Base-by-base conservation (phyloP, 164 flowering plant genomes). In the Aristolochia californica region DNA sequence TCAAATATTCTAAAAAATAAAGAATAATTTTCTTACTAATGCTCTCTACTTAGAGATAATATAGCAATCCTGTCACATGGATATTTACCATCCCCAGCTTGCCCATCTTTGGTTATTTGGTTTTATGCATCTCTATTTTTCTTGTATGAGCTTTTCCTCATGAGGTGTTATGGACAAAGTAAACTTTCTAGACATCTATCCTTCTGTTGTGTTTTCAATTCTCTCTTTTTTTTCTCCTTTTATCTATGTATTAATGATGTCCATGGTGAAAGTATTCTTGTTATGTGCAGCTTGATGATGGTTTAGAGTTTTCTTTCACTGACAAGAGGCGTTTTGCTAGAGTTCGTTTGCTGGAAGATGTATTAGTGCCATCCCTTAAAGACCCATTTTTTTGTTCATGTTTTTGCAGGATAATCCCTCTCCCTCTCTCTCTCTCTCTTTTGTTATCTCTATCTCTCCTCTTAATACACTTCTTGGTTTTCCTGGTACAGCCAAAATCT, bases 281-380 rank as follows among this genome's bases (percentile, higher is more conserved):
- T 34, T 51, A 45, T 69, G 2, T 77, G 75, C 83, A 93, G 96
- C 80, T 93, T 57, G 89, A 83, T 72, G 89, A 87, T 81, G 98
- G 97, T 53, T 48, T 87, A 71, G 98, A 88, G 78, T 59, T 93
- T n/a, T 87, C 96, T 58, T 93, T 93, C 76, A 93, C 97, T 43
- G 98, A 93, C 69, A 89, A 89, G 73, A 85, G 98, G 80, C 81
- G 96, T 27, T 89, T 93, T 73, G 98, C 98, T 14, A 87, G 66
- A 89, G 98, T 93, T 55, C 94, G 94, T 66, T 74, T 89, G 80
- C 95, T 88, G n/a, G 61, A 82, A 68, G 76, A 89, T 81, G 98
- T 93, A 91, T 38, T 34, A 40, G 22, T 62, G 28, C 9, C 53
- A 10, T 12, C 21, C 45, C 48, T 16, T 30, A 26, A 22, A 11